These are phyloP conservation scores for Penicillium sp. DNA, from an alignment of 2,329 filamentous ascomycete species.

Conservation along the genomic window DNA sequence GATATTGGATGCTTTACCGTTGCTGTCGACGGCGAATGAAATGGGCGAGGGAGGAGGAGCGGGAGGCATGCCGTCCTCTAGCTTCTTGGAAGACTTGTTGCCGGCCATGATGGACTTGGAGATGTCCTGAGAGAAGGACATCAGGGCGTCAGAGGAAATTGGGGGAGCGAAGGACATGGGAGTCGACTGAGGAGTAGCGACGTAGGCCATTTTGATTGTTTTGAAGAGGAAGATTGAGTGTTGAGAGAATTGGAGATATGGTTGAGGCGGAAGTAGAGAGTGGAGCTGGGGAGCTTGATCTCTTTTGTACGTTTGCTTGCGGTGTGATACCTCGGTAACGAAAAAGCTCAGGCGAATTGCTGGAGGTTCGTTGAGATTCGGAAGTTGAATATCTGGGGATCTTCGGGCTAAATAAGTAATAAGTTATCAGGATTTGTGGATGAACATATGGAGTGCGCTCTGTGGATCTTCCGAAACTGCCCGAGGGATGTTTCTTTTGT, in stretches of 20 bases:
- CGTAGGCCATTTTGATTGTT: slow-evolving; percentile 2
- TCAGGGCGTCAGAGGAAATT: slow-evolving; percentile 19
- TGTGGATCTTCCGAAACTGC: slow-evolving; percentile 13
- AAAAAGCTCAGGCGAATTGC: background rate
- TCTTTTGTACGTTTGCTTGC: background rate
- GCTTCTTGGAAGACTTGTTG: slow-evolving; percentile 26
- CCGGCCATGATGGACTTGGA: slow-evolving; percentile 39
- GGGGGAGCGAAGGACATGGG: slow-evolving; percentile 19
- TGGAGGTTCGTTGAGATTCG: background rate
- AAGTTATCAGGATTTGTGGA: background rate
- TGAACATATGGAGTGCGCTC: background rate
- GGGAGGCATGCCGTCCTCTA: slow-evolving; percentile 27
- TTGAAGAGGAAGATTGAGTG: background rate
- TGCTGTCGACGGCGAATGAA: slow-evolving; percentile 18
- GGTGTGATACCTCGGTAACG: slow-evolving; percentile 7
- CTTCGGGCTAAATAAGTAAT: background rate
- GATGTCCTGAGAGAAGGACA: slow-evolving; percentile 39
- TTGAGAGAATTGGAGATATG: background rate
- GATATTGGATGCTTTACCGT: slow-evolving; percentile 5
- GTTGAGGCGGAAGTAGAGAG: background rate
- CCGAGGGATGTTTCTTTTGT: slow-evolving; percentile 9
- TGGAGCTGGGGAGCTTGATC: background rate
- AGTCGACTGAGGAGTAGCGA: slow-evolving; percentile 21
- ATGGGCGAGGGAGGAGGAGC: slow-evolving; percentile 23
- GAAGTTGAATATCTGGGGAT: background rate